Conservation (phyloP, 306 rosid genomes). For the Quercus ilex region DNA sequence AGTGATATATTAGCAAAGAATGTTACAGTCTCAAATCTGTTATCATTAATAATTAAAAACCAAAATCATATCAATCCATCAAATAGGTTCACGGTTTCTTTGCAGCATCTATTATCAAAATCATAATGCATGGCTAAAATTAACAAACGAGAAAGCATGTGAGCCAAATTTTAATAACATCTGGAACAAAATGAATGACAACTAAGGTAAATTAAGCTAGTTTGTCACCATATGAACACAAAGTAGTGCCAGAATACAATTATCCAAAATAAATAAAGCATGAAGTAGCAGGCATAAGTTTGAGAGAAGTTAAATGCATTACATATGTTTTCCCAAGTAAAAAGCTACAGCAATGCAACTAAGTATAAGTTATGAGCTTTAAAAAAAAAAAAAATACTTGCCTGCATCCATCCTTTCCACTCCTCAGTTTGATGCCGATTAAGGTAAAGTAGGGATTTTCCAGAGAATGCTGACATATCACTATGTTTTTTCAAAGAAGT, state of each 20-base stretch:
- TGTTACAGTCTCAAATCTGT: not conserved
- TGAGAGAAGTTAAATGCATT: not conserved
- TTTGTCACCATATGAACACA: not conserved
- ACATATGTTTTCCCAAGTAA: not conserved
- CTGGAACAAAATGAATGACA: not conserved
- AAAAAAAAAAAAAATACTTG: conserved; percentile 34
- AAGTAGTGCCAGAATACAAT: not conserved
- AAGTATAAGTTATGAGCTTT: not conserved
- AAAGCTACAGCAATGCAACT: not conserved
- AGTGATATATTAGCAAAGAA: not conserved
- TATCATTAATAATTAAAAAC: conserved; percentile 15
- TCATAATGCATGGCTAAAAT: conserved; percentile 12
- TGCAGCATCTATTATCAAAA: conserved; percentile 7
- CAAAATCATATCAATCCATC: conserved; percentile 20
- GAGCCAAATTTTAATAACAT: not conserved
- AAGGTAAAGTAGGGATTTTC: conserved; percentile 77
- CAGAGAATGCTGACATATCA: conserved; percentile 78
- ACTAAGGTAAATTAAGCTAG: not conserved
- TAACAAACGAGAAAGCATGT: not conserved
- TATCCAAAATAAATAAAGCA: not conserved
- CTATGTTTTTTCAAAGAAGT: conserved; percentile 90
- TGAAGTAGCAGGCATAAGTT: not conserved
- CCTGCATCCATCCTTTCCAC: conserved; percentile 99
- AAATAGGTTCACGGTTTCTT: conserved; percentile 2
- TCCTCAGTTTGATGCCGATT: conserved; percentile 99